Base-by-base conservation (phyloP, 169 alveolate genomes). In the Plasmodium gonderi region DNA sequence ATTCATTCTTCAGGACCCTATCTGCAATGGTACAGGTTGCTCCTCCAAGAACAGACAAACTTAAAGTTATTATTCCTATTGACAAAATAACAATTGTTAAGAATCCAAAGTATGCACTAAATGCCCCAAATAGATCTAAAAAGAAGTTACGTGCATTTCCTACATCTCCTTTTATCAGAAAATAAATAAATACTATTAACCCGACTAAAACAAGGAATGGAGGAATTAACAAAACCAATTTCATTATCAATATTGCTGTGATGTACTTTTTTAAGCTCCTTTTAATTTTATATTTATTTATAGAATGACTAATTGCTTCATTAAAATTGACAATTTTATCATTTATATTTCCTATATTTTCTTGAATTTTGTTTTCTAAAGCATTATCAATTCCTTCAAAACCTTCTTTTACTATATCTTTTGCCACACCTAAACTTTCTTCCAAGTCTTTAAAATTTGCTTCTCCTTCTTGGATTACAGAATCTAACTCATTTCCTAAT, bases 41-140 rank as follows among this genome's bases (percentile, higher is more conserved):
- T 0, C 91, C 91, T 23, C 91, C 91, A 31, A 81, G 11, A 8
- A 81, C 36, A 0, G 91, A 81, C 5, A 31, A 3, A 68, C 74
- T 68, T 9, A 81, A 20, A 2, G 54, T n/a, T 20, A 14, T 0
- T 11, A 42, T 67, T 1, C 81, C 74, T 5, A 81, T 29, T 17
- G 29, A 0, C 47, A 81, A 29, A 81, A 23, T 40, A 3, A 81
- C 23, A 11, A 81, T 81, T 2, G 91, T 69, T 0, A 81, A 44
- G 1, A 81, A 81, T 0, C 91, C 91, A 68, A 81, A 81, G 14
- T 42, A 42, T 1, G 76, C 91, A 67, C 91, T 81, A 38, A 81
- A 81, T 9, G 8, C 31, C 14, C 91, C 75, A 81, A 81, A 45
- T 44, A 81, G 47, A 0, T 68, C 60, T 26, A 69, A 20, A 42